Evolutionary conservation across 768 basidiomycete species (phyloP).

Genomic region (Tricholoma sp.): DNA sequence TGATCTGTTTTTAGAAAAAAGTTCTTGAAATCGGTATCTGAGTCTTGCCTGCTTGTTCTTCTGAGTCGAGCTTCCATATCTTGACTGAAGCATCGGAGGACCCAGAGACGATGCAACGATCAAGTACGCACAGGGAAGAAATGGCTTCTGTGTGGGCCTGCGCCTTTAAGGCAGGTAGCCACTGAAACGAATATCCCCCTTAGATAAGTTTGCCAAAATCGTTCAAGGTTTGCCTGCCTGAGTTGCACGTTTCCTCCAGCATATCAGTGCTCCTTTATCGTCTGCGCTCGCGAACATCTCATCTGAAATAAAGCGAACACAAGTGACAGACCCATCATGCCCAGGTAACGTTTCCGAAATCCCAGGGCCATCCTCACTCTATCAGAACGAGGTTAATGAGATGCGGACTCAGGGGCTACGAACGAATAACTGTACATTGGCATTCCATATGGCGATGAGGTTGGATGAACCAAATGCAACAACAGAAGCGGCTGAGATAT

Average conservation of each 20-base stretch:
- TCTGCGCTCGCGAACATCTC: constrained; percentile 66
- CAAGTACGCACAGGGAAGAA: constrained; percentile 55
- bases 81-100: constrained; percentile 80
- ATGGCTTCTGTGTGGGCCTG: constrained; percentile 68
- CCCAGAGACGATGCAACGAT: constrained; percentile 59
- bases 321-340: constrained; percentile 71
- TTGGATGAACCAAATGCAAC: constrained; percentile 45
- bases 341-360: constrained; percentile 69
- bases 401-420: not conserved
- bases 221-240: constrained; percentile 30
- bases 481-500: constrained; percentile 36
- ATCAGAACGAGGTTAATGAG: constrained; percentile 6
- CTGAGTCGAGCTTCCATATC: constrained; percentile 52
- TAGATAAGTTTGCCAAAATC: constrained; percentile 10
- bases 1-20: constrained; percentile 3
- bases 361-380: constrained; percentile 50
- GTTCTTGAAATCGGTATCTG: constrained; percentile 1
- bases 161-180: constrained; percentile 38
- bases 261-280: constrained; percentile 58
- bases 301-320: constrained; percentile 59
- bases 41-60: constrained; percentile 28
- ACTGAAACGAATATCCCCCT: constrained; percentile 39
- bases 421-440: constrained; percentile 25
- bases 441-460: constrained; percentile 42
- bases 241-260: constrained; percentile 51